Base-by-base conservation (phyloP, 768 basidiomycete genomes). In the Russula emetica region DNA sequence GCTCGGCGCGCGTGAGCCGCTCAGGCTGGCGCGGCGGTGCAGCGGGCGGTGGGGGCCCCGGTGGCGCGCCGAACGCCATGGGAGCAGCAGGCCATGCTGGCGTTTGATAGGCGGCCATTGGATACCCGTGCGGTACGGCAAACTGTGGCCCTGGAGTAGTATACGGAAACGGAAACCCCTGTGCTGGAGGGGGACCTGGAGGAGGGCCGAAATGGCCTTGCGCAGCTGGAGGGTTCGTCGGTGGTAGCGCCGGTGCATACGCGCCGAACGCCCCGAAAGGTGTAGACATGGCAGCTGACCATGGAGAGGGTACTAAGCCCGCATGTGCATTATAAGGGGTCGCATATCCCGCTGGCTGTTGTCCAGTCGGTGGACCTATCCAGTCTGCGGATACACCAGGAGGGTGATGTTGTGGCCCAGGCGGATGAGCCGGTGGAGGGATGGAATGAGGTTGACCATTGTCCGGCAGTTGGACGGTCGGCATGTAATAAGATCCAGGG, bases 211-310 rank as follows among this genome's bases (percentile, higher is more conserved):
- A 61, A 3, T 18, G 22, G 22, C 63, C 63, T 13, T 22, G 36
- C 13, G n/a, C 36, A 3, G 54, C 36, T 30, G 44, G 60, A 10
- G 57, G 66, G 28, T 55, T 58, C 58, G 70, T 71, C 51, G 69
- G 72, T 4, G 72, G 74, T 5, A 78, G 73, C 7, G 72, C 73
- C 42, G 73, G 77, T 22, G 67, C 70, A 30, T 71, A 79, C 20
- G 69, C 47, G 42, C 61, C 71, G 50, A 70, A 79, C 0, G 36
- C 72, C 1, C 74, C 72, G 49, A 56, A 66, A 32, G 68, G 68
- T 26, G 68, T 61, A 28, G 63, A 22, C 61, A 55, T 45, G 22
- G 58, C 47, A n/a, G 22, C 24, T 22, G 13, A 1, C 63, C 63
- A 64, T 24, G 63, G 63, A 5, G 63, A 64, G 30, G 51, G 34